These are phyloP conservation scores for Phytophthora palmivora DNA, from an alignment of 352 stramenopile genomes.

Conservation along the genomic window DNA sequence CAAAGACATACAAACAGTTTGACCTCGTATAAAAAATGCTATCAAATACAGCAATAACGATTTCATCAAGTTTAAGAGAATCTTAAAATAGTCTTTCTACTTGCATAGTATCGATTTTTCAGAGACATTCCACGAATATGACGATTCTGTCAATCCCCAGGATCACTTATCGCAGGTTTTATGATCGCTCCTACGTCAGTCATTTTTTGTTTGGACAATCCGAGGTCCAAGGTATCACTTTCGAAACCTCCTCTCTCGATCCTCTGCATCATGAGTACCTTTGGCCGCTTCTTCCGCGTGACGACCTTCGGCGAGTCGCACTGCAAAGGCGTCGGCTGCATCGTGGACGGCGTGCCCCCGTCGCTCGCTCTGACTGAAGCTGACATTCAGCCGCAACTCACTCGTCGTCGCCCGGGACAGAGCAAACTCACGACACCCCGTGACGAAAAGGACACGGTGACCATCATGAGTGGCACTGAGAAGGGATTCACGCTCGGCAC, in stretches of 20 bases:
- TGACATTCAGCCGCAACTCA: slow-evolving; percentile 98
- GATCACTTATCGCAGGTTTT: slow-evolving; percentile 1
- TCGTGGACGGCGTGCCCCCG: slow-evolving; percentile 97
- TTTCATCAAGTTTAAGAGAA: too few relatives aligned
- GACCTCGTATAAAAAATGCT: slow-evolving; percentile 1
- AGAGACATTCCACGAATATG: neutral
- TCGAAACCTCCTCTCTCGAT: slow-evolving; percentile 6
- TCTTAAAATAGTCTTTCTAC: too few relatives aligned
- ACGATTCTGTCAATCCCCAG: neutral
- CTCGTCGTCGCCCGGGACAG: slow-evolving; percentile 96
- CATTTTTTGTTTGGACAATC: slow-evolving; percentile 33
- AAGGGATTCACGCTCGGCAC: slow-evolving; percentile 95
- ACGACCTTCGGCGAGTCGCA: slow-evolving; percentile 99
- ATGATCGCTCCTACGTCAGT: slow-evolving; percentile 19
- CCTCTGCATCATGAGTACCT: slow-evolving; percentile 86
- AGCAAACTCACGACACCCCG: slow-evolving; percentile 98
- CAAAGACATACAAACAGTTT: slow-evolving; percentile 3
- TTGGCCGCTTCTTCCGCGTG: slow-evolving; percentile 97
- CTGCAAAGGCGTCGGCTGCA: slow-evolving; percentile 97
- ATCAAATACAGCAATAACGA: too few relatives aligned
- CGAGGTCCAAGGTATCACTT: slow-evolving; percentile 14
- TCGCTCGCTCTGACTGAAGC: slow-evolving; percentile 94
- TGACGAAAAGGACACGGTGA: slow-evolving; percentile 97
- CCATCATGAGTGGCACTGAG: slow-evolving; percentile 97
- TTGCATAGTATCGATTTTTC: neutral